Evolutionary conservation across 192 early-diverging fungal species (phyloP).

Genomic region (Geranomyces variabilis): DNA sequence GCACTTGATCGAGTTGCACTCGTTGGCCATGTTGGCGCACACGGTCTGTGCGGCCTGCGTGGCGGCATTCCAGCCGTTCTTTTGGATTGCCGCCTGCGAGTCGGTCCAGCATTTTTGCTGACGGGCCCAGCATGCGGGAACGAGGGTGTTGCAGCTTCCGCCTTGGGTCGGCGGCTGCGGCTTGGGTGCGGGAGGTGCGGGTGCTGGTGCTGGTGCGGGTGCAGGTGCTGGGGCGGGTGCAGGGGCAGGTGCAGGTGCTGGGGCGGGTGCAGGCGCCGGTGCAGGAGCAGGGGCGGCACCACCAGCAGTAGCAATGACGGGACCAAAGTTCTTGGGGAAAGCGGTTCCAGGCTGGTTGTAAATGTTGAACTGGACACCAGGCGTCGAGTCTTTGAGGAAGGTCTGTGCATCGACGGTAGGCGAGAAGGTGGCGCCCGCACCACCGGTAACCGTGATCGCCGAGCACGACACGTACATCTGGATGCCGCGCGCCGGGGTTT

Average conservation of each 20-base stretch:
- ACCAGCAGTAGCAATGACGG: neutral
- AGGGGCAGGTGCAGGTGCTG: constrained; percentile 10
- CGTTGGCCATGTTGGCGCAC: neutral
- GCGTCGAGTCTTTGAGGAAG: neutral
- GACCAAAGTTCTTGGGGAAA: neutral
- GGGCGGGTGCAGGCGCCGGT: neutral
- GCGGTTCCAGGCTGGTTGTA: neutral
- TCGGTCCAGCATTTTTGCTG: constrained; percentile 5
- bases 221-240: neutral
- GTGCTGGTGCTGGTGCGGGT: neutral
- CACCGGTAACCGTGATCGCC: constrained; percentile 25
- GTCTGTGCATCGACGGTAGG: constrained; percentile 22
- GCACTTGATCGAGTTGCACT: constrained; percentile 9
- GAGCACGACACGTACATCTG: constrained; percentile 35
- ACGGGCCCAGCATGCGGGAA: neutral
- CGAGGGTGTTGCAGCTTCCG: neutral
- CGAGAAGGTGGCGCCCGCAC: constrained; percentile 15
- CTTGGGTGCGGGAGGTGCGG: constrained; percentile 5
- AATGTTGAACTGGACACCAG: constrained; percentile 18
- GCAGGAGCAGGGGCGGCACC: constrained; percentile 10
- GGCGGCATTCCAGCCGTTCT: neutral
- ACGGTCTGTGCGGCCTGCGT: neutral
- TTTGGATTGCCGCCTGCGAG: neutral
- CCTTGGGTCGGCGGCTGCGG: neutral
- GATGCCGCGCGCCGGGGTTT: constrained; percentile 24